Percentiles rank a stretch among this genome's conserved stretches.
Conservation (phyloP, 2,329 filamentous ascomycete genomes). For the Aspergillus viridinutans region DNA sequence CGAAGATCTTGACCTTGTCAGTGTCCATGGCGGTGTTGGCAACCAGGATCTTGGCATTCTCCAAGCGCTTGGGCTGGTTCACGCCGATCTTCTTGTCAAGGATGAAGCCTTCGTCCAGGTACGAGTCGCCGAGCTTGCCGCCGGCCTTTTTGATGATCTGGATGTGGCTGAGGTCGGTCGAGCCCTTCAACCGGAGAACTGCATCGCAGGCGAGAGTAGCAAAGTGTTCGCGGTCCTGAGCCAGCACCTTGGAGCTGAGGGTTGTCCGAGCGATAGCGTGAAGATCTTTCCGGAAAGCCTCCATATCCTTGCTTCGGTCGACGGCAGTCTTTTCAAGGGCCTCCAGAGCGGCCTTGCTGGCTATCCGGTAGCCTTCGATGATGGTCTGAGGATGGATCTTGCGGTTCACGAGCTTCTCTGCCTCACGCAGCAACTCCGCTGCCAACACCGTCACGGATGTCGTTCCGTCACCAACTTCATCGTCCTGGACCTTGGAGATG, state of each 20-base stretch:
- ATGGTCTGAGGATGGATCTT: conserved; percentile 99
- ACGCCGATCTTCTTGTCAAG: conserved; percentile 98
- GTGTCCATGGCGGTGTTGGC: conserved; percentile 99
- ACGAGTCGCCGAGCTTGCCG: conserved; percentile 95
- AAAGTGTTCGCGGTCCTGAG: conserved; percentile 91
- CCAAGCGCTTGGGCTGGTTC: conserved; percentile 93
- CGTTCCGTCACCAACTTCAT: conserved; percentile 96
- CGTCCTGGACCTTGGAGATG: conserved; percentile 98
- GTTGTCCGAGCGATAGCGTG: conserved; percentile 90
- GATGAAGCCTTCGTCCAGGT: conserved; percentile 97
- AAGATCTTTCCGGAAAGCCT: conserved; percentile 84
- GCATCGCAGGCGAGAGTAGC: conserved; percentile 85
- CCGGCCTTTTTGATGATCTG: conserved; percentile 99
- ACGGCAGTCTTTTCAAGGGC: conserved; percentile 81
- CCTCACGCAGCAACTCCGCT: conserved; percentile 90
- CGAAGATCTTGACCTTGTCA: conserved; percentile 99
- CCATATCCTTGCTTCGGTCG: conserved; percentile 79
- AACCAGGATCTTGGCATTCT: conserved; percentile 97
- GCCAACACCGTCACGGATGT: conserved; percentile 96
- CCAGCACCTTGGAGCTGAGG: conserved; percentile 92
- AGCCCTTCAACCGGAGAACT: conserved; percentile 81
- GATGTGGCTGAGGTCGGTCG: conserved; percentile 92
- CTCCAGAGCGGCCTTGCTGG: conserved; percentile 78
- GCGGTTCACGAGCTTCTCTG: conserved; percentile 93
- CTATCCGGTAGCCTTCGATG: conserved; percentile 98